These are phyloP conservation scores for Cordyceps fumosorosea DNA, from an alignment of 2,329 filamentous ascomycete genomes.

Conservation along the genomic window DNA sequence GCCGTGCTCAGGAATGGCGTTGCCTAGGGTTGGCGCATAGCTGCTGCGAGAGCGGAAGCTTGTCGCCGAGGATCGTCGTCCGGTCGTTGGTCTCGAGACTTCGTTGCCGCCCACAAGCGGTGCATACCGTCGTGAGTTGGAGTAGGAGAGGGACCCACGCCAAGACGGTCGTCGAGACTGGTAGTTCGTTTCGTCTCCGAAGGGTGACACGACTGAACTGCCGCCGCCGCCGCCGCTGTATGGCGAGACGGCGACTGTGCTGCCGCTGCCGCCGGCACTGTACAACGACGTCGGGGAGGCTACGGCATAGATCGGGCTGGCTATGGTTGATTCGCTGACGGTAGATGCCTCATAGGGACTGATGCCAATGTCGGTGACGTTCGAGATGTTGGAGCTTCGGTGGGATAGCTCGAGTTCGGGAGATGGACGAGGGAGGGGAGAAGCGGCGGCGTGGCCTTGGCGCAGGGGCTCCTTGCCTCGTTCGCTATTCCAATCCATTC, in stretches of 20 bases:
- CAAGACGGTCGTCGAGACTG: conserved; percentile 2
- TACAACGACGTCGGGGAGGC: conserved; percentile 36
- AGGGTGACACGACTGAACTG: not conserved
- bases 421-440: not conserved
- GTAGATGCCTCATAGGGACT: conserved; percentile 22
- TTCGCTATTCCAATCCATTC: conserved; percentile 27
- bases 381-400: conserved; percentile 28
- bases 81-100: not conserved
- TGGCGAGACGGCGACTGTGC: not conserved
- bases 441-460: conserved; percentile 6
- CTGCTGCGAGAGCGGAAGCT: conserved; percentile 19
- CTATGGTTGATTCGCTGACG: conserved; percentile 3
- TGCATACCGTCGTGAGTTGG: conserved; percentile 6
- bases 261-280: conserved; percentile 20
- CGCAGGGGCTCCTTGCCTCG: conserved; percentile 24
- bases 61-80: conserved; percentile 19
- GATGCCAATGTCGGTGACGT: conserved; percentile 24
- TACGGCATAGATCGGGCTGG: conserved; percentile 25
- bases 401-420: conserved; percentile 22
- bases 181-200: not conserved
- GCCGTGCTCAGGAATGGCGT: conserved; percentile 24
- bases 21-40: conserved; percentile 20
- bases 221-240: not conserved
- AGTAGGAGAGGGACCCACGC: conserved; percentile 5
- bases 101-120: conserved; percentile 1